Evolutionary conservation across 129 eudicot genomes (phyloP).

Genomic region (Flaveria brownii): DNA sequence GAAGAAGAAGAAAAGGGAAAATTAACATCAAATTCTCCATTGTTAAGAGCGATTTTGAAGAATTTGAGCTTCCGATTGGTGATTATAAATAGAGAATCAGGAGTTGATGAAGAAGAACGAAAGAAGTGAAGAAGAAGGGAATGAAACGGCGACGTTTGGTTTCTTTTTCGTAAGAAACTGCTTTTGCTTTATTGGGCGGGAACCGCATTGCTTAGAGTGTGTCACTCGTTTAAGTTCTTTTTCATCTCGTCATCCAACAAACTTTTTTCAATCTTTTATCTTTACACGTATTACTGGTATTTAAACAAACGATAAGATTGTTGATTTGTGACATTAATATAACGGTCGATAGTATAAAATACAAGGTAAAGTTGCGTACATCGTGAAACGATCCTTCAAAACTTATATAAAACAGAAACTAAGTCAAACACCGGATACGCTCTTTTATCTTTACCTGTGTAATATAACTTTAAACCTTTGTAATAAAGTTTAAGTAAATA

Average conservation of each 20-base stretch:
- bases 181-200: constrained; percentile 45
- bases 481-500: too few relatives aligned
- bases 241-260: constrained; percentile 15
- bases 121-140: constrained; percentile 12
- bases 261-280: constrained; percentile 14
- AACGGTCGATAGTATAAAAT: too few relatives aligned
- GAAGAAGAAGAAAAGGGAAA: constrained; percentile 27
- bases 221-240: background rate
- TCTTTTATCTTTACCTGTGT: too few relatives aligned
- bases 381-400: too few relatives aligned
- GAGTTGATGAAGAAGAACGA: constrained; percentile 8
- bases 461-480: too few relatives aligned
- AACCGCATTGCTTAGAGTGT: constrained; percentile 31
- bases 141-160: constrained; percentile 32
- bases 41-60: constrained; percentile 5
- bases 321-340: too few relatives aligned
- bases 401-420: too few relatives aligned
- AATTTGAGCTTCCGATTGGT: background rate
- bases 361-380: too few relatives aligned
- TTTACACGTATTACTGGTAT: too few relatives aligned
- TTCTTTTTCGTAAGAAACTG: constrained; percentile 24
- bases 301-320: too few relatives aligned
- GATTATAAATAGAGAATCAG: constrained; percentile 22
- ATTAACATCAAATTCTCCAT: constrained; percentile 21
- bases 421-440: too few relatives aligned